Percentiles rank a stretch among this genome's conserved stretches.
Evolutionary conservation across 805 yeast genomes (phyloP).

Genomic region (Monosporozyma aerobia): DNA sequence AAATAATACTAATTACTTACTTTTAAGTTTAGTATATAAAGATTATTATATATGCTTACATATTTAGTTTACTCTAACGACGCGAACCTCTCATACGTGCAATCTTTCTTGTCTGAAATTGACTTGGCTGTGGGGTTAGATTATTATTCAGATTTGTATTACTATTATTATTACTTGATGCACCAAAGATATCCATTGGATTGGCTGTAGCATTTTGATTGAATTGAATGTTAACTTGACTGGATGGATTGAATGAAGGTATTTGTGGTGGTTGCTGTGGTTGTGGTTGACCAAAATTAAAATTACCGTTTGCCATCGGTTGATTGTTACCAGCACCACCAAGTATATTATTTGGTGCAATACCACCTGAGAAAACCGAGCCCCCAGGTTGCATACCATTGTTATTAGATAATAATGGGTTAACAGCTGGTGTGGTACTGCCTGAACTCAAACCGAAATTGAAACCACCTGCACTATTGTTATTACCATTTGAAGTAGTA

Average conservation of each 20-base stretch:
- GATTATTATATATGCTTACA: neutral
- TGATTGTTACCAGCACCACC: neutral
- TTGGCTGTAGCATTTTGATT: slow-evolving; percentile 10
- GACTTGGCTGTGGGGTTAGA: slow-evolving; percentile 4
- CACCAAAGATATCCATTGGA: slow-evolving; percentile 18
- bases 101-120: slow-evolving; percentile 12
- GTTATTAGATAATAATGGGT: slow-evolving; percentile 2
- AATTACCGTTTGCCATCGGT: neutral
- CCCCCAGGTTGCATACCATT: slow-evolving; percentile 3
- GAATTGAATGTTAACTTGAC: slow-evolving; percentile 21
- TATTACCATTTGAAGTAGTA: neutral
- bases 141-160: neutral
- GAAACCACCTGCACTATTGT: neutral
- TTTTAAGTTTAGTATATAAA: neutral
- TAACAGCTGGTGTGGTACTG: neutral
- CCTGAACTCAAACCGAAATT: neutral
- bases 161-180: slow-evolving; percentile 2
- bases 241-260: slow-evolving; percentile 15
- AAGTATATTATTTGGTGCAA: neutral
- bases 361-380: slow-evolving; percentile 5
- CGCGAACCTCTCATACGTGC: slow-evolving; percentile 28
- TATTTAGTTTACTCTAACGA: slow-evolving; percentile 7
- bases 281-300: slow-evolving; percentile 1
- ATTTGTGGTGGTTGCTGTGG: slow-evolving; percentile 3
- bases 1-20: neutral